Conservation (phyloP, 139 green algal genomes). For the Volvox reticuliferus region DNA sequence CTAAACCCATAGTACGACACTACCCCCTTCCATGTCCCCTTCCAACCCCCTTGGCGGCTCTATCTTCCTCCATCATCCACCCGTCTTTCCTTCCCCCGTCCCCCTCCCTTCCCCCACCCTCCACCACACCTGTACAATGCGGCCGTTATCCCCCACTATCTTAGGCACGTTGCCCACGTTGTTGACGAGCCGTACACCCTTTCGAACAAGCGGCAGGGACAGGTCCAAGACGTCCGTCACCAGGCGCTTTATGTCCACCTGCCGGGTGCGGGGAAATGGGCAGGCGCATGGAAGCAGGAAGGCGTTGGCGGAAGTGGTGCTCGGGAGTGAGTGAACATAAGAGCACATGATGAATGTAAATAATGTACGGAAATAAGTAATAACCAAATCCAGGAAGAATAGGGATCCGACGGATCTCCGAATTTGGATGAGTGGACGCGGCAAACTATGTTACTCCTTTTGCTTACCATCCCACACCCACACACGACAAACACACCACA, state of each 20-base stretch:
- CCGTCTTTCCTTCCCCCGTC: not conserved
- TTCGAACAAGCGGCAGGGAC: constrained; percentile 52
- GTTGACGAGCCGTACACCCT: constrained; percentile 53
- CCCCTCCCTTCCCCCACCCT: not conserved
- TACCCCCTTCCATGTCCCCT: not conserved
- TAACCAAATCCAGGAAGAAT: not conserved
- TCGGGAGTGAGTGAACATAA: too few relatives aligned
- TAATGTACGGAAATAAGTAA: not conserved
- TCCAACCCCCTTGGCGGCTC: not conserved
- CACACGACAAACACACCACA: too few relatives aligned
- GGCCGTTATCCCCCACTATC: constrained; percentile 61
- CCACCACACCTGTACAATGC: constrained; percentile 51
- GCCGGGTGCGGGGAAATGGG: not conserved
- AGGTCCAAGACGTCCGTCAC: constrained; percentile 62
- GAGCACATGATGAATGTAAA: not conserved
- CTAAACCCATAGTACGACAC: too few relatives aligned
- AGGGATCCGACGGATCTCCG: too few relatives aligned
- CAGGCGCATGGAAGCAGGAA: not conserved
- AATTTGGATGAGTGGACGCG: too few relatives aligned
- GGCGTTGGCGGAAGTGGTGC: too few relatives aligned
- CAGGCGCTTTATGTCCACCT: constrained; percentile 60
- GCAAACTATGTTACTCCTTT: too few relatives aligned
- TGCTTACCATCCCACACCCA: too few relatives aligned
- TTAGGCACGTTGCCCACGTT: constrained; percentile 56
- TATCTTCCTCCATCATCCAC: not conserved